phyloP scores from a whole-genome alignment of 2,329 filamentous ascomycete species.

The Ceratocystis papillata region DNA sequence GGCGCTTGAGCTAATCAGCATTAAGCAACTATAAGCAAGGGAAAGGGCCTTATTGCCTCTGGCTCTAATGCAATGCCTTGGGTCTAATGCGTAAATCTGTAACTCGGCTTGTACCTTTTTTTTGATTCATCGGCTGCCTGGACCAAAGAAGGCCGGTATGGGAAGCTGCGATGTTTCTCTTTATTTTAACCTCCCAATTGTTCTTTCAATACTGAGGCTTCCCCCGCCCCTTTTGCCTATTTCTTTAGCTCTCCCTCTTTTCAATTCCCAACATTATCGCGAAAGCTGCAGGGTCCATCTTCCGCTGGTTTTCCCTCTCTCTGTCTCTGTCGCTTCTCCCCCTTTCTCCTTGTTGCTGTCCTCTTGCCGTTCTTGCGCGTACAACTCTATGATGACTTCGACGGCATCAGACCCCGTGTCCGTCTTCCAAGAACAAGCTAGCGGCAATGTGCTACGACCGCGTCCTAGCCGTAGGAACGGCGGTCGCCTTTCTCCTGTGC shows the following conservation, averaged over 20 bases:
- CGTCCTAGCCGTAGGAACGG: constrained; percentile 5
- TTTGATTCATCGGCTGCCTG: not conserved
- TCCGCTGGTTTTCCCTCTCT: not conserved
- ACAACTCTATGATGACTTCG: constrained; percentile 16
- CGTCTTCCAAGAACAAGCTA: constrained; percentile 5
- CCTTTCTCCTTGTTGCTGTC: not conserved
- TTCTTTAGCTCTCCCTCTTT: not conserved
- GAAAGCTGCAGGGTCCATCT: not conserved
- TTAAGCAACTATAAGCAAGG: constrained; percentile 9
- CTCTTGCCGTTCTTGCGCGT: not conserved
- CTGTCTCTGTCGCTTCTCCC: constrained; percentile 3
- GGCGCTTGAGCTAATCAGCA: constrained; percentile 3
- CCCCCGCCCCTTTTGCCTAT: not conserved
- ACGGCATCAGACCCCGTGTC: constrained; percentile 15
- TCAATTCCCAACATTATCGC: not conserved
- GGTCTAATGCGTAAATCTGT: not conserved
- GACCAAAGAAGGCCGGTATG: not conserved
- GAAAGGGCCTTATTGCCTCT: not conserved
- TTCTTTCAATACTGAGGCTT: not conserved
- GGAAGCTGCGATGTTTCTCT: not conserved
- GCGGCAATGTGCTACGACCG: constrained; percentile 14
- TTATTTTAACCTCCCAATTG: not conserved
- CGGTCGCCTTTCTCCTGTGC: constrained; percentile 12
- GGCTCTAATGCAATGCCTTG: not conserved
- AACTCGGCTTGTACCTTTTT: not conserved